Conservation (phyloP, 2,329 filamentous ascomycete genomes). For the Neoscytalidium dimidiatum region DNA sequence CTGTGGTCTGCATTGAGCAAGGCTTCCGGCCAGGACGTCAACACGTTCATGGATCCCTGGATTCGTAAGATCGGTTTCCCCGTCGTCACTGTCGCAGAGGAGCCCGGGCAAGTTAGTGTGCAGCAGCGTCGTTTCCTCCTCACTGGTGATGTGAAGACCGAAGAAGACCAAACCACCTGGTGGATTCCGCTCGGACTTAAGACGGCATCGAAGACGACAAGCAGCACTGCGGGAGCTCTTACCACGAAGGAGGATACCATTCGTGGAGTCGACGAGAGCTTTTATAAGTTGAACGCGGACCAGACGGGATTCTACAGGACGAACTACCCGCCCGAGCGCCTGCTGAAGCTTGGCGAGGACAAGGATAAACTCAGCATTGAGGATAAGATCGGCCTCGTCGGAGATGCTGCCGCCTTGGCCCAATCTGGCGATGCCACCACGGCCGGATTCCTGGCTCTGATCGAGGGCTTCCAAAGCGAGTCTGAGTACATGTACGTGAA, state of each 20-base stretch:
- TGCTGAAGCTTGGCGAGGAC: slow-evolving; percentile 77
- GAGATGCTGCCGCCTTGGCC: slow-evolving; percentile 85
- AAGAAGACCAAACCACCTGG: slow-evolving; percentile 91
- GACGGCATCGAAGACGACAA: slow-evolving; percentile 63
- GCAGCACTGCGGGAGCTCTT: slow-evolving; percentile 67
- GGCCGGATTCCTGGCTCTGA: slow-evolving; percentile 75
- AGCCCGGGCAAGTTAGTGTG: slow-evolving; percentile 77
- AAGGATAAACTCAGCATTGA: slow-evolving; percentile 75
- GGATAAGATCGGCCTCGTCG: slow-evolving; percentile 91
- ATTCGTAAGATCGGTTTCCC: slow-evolving; percentile 95
- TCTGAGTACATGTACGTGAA: slow-evolving; percentile 68
- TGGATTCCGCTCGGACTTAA: slow-evolving; percentile 91
- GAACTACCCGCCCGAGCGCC: slow-evolving; percentile 83
- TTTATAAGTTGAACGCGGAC: slow-evolving; percentile 92
- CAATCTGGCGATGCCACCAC: slow-evolving; percentile 84
- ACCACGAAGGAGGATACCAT: slow-evolving; percentile 77
- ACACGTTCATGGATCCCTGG: slow-evolving; percentile 89
- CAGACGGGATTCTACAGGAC: slow-evolving; percentile 90
- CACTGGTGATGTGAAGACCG: slow-evolving; percentile 84
- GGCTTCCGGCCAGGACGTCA: slow-evolving; percentile 84
- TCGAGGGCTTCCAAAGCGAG: slow-evolving; percentile 82
- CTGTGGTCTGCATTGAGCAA: slow-evolving; percentile 87
- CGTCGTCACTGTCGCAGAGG: slow-evolving; percentile 81
- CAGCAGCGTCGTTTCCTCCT: slow-evolving; percentile 89
- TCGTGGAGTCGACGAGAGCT: slow-evolving; percentile 70